These are phyloP conservation scores for Diaporthe vexans DNA, from an alignment of 2,329 filamentous ascomycete species.

Conservation along the genomic window DNA sequence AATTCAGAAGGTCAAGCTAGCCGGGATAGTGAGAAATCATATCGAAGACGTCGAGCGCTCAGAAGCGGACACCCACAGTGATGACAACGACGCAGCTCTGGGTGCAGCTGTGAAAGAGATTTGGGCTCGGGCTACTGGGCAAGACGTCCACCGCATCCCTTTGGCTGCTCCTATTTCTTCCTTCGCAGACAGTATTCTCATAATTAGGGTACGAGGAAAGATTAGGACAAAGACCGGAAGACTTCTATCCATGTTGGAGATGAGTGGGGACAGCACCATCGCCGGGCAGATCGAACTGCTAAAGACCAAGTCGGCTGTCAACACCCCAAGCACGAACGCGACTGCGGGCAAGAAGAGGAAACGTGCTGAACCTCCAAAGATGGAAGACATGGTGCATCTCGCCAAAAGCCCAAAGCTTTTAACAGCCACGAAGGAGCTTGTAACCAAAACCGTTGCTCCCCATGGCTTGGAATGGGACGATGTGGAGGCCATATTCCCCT, in stretches of 20 bases:
- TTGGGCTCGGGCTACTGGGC: not conserved
- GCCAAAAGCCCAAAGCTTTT: not conserved
- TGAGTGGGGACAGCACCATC: not conserved
- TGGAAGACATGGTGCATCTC: constrained; percentile 1
- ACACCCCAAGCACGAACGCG: not conserved
- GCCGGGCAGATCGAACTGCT: constrained; percentile 1
- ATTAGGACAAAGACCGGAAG: not conserved
- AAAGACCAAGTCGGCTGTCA: not conserved
- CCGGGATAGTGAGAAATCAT: not conserved
- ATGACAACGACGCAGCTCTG: not conserved
- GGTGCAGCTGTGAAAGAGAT: constrained; percentile 1
- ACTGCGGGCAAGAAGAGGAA: not conserved
- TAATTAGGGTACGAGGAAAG: constrained; percentile 5
- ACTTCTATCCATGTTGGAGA: not conserved
- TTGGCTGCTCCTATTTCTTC: not conserved
- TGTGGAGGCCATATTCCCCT: not conserved
- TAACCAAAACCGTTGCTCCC: not conserved
- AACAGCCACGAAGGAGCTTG: not conserved
- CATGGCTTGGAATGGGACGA: not conserved
- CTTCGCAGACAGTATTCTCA: constrained; percentile 1
- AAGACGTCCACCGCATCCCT: not conserved
- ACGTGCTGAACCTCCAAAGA: not conserved
- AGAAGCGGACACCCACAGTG: no score
- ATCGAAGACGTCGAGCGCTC: not conserved
- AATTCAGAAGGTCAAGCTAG: constrained; percentile 11